Percentiles rank a stretch among this genome's conserved stretches.
These are phyloP conservation scores for Aureobasidium mangrovei DNA, from an alignment of 2,329 filamentous ascomycete genomes.

Conservation along the genomic window DNA sequence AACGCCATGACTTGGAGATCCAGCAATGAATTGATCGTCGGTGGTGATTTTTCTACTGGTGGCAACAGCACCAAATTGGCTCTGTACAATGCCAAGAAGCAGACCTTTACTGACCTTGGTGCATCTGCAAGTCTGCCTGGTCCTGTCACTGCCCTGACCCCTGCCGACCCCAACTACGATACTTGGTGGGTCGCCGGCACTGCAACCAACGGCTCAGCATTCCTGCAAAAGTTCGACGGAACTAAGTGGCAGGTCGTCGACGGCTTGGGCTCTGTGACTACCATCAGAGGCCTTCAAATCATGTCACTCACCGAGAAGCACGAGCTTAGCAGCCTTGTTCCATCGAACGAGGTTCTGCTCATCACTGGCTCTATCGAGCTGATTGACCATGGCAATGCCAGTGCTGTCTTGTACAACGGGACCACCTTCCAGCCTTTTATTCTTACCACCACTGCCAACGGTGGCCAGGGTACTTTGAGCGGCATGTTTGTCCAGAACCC, in stretches of 20 bases:
- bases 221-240: slow-evolving; percentile 75
- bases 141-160: slow-evolving; percentile 65
- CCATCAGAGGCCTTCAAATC: slow-evolving; percentile 72
- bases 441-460: slow-evolving; percentile 58
- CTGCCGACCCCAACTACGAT: slow-evolving; percentile 61
- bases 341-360: slow-evolving; percentile 62
- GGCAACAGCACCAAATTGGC: slow-evolving; percentile 59
- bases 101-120: slow-evolving; percentile 56
- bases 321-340: slow-evolving; percentile 53
- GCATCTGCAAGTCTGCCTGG: slow-evolving; percentile 64
- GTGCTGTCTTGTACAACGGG: slow-evolving; percentile 82
- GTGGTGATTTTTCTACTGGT: slow-evolving; percentile 64
- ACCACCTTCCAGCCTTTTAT: slow-evolving; percentile 69
- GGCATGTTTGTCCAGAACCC: slow-evolving; percentile 73
- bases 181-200: slow-evolving; percentile 74
- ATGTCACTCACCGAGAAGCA: slow-evolving; percentile 65
- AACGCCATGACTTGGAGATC: slow-evolving; percentile 68
- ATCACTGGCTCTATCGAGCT: slow-evolving; percentile 77
- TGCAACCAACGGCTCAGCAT: slow-evolving; percentile 56
- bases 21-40: slow-evolving; percentile 62
- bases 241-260: slow-evolving; percentile 59
- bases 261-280: slow-evolving; percentile 56
- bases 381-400: slow-evolving; percentile 67
- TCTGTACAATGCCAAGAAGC: slow-evolving; percentile 59
- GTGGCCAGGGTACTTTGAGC: slow-evolving; percentile 63